A percentile compares a stretch with the other conserved stretches of the same genome.
phyloP scores from a whole-genome alignment of 805 yeast genomes.

The Kazachstania taianensis region DNA sequence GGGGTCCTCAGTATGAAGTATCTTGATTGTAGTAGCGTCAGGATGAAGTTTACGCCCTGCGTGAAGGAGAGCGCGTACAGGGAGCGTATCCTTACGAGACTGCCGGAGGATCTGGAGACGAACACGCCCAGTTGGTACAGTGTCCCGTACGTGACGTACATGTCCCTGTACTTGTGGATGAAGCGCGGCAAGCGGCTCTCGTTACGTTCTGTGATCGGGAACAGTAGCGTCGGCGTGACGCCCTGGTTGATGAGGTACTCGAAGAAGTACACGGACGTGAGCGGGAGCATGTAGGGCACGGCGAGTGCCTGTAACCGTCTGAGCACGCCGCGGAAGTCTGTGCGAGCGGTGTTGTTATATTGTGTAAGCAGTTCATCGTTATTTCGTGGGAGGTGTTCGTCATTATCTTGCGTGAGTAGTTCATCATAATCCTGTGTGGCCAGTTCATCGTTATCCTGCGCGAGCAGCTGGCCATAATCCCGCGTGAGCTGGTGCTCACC shows the following conservation, averaged over 20 bases:
- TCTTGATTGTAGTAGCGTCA: constrained; percentile 57
- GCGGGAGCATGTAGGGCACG: constrained; percentile 71
- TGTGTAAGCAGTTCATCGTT: background rate
- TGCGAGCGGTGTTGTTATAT: no score
- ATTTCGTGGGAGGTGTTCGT: background rate
- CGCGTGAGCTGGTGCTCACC: background rate
- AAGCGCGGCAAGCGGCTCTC: constrained; percentile 36
- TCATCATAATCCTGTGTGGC: no score
- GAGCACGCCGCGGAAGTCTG: no score
- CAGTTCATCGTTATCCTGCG: background rate
- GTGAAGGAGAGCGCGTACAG: constrained; percentile 55
- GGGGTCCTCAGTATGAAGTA: constrained; percentile 47
- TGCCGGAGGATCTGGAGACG: constrained; percentile 76
- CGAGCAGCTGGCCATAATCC: background rate
- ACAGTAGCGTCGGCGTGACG: constrained; percentile 76
- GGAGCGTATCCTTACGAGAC: constrained; percentile 46
- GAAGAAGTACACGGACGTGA: constrained; percentile 70
- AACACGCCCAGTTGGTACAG: constrained; percentile 89
- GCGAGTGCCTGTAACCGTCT: constrained; percentile 24
- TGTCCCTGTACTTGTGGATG: constrained; percentile 63
- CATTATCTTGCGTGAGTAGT: background rate
- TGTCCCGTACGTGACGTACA: constrained; percentile 85
- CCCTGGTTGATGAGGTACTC: constrained; percentile 92
- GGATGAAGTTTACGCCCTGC: constrained; percentile 52
- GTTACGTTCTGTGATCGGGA: constrained; percentile 41